phyloP scores from a whole-genome alignment of 148 eudicot species.

The Chenopodium album region DNA sequence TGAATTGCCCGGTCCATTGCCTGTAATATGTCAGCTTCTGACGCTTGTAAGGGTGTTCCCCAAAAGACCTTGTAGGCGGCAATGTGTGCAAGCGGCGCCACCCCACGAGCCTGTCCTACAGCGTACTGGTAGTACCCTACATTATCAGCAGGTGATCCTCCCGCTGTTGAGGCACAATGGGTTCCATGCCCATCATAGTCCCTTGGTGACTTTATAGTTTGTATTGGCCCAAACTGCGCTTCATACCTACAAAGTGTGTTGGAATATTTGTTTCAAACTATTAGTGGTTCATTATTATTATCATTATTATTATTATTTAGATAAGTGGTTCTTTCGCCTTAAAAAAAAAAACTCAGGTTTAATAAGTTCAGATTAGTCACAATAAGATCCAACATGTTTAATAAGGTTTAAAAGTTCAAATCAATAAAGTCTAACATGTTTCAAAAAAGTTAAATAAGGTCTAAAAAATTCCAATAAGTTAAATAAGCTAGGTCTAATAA shows the following conservation, averaged over 20 bases:
- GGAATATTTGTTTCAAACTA: background rate
- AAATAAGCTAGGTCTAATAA: too few relatives aligned
- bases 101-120: slow-evolving; percentile 58
- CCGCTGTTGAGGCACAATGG: slow-evolving; percentile 71
- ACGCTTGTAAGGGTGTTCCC: background rate
- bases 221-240: slow-evolving; percentile 9
- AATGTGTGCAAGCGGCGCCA: slow-evolving; percentile 65
- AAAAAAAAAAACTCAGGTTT: too few relatives aligned
- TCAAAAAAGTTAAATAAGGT: slow-evolving; percentile 31
- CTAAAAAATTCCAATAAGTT: too few relatives aligned
- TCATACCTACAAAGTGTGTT: slow-evolving; percentile 24
- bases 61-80: slow-evolving; percentile 69
- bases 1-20: slow-evolving; percentile 52
- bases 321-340: too few relatives aligned
- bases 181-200: slow-evolving; percentile 78
- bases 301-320: too few relatives aligned
- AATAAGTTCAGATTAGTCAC: too few relatives aligned
- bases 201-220: slow-evolving; percentile 52
- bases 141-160: slow-evolving; percentile 41
- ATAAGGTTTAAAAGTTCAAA: too few relatives aligned
- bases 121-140: slow-evolving; percentile 61
- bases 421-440: too few relatives aligned
- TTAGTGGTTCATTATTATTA: background rate
- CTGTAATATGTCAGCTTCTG: slow-evolving; percentile 42
- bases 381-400: too few relatives aligned